Conservation (phyloP, 768 basidiomycete species). For the Pleurotus tuoliensis region DNA sequence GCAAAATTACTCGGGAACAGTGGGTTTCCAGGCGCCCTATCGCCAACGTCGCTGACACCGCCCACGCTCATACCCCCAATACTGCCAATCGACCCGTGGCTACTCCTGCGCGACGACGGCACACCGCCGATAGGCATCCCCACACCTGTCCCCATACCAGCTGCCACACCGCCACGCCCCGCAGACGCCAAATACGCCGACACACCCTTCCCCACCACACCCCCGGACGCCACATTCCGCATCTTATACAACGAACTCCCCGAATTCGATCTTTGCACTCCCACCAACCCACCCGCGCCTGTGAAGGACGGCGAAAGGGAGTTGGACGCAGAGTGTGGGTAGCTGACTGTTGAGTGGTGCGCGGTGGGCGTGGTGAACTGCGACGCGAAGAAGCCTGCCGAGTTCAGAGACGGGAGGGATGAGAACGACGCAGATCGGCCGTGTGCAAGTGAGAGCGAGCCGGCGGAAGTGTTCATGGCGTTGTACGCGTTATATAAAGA, state of each 20-base stretch:
- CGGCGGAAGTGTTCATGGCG: neutral
- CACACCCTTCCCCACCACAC: neutral
- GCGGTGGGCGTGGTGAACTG: neutral
- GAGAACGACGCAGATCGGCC: neutral
- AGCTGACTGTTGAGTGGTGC: no score
- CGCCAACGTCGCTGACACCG: conserved; percentile 31
- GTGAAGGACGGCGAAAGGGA: neutral
- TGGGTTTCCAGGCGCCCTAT: conserved; percentile 69
- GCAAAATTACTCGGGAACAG: conserved; percentile 83
- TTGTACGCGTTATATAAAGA: conserved; percentile 18
- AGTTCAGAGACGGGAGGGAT: neutral
- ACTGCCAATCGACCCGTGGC: conserved; percentile 14
- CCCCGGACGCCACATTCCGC: neutral
- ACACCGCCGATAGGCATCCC: conserved; percentile 11
- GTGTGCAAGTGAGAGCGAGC: neutral
- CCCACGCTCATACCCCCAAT: neutral
- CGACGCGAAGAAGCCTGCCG: neutral
- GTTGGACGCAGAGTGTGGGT: no score
- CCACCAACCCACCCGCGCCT: neutral
- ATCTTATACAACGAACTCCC: neutral
- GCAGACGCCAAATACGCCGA: neutral
- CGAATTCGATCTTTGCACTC: conserved; percentile 5
- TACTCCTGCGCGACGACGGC: conserved; percentile 23
- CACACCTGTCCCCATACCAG: neutral
- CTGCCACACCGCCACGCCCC: neutral